Evolutionary conservation across 805 yeast species (phyloP).

Genomic region (Monosporozyma aquatica): DNA sequence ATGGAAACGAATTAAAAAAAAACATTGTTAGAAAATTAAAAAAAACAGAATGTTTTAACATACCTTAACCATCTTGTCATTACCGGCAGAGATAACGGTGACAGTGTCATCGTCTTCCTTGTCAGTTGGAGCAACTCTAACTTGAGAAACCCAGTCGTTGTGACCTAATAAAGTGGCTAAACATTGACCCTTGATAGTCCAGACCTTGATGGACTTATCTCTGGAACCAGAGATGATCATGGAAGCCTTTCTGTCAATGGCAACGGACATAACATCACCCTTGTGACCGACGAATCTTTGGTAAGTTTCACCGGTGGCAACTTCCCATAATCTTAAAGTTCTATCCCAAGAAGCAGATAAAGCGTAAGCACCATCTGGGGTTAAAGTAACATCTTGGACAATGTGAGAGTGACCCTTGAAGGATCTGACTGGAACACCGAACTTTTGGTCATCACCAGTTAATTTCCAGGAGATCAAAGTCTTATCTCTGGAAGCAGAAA

Average conservation of each 20-base stretch:
- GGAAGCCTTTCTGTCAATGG: conserved; percentile 93
- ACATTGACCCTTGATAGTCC: conserved; percentile 98
- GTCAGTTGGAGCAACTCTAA: conserved; percentile 81
- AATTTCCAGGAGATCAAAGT: conserved; percentile 96
- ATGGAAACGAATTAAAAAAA: conserved; percentile 1
- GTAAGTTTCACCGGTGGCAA: conserved; percentile 86
- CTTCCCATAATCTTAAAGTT: conserved; percentile 97
- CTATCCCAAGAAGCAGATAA: conserved; percentile 99
- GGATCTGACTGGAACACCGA: conserved; percentile 97
- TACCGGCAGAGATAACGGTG: conserved; percentile 91
- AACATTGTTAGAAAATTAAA: conserved; percentile 6
- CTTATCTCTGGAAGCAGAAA: conserved; percentile 99
- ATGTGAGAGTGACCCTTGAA: conserved; percentile 99
- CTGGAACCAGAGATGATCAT: conserved; percentile 98
- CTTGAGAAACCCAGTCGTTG: conserved; percentile 98
- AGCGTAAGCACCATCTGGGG: conserved; percentile 96
- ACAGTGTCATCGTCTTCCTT: conserved; percentile 43
- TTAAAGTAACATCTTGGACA: conserved; percentile 94
- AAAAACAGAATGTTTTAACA: conserved; percentile 41
- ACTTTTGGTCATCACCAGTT: conserved; percentile 90
- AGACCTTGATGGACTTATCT: conserved; percentile 97
- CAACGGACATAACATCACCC: conserved; percentile 94
- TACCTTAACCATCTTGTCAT: conserved; percentile 99
- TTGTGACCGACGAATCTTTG: conserved; percentile 97
- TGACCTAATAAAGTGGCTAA: conserved; percentile 90